Base-by-base conservation (phyloP, 306 rosid species). In the Notholithocarpus densiflorus region DNA sequence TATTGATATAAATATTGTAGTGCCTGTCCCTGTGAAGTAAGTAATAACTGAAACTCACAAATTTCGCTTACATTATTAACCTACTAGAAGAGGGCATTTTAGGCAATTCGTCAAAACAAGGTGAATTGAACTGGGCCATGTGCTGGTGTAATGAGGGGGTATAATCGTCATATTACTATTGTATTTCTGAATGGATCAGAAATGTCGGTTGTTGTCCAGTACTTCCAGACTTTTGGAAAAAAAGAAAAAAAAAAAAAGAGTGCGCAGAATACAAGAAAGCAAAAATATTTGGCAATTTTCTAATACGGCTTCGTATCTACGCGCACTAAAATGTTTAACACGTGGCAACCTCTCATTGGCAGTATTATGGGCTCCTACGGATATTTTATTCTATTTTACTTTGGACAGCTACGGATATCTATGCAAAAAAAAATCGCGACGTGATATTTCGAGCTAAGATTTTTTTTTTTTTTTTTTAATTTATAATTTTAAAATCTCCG, bases 241-340 rank as follows among this genome's bases (percentile, higher is more conserved):
- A 40, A 40, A 40, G 7, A 27, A 27, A 27, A 40, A 37, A 37
- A 37, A 1, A 4, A 40, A 68, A 79, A 79, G 43, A 6, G 82
- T 52, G 85, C 77, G 85, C 77, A 77, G 83, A 71, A 84, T 77
- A 23, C 31, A 45, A 73, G 20, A 65, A 82, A 81, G 82, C 74
- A 62, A 18, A 24, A 51, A 15, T 55, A 59, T 74, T 1, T 48
- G 21, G 21, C 34, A 48, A 48, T 48, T 10, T 48, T 48, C 15
- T 48, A 48, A 40, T 40, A 40, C 45, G 53, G 60, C n/a, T 26
- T 59, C 29, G 6, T 55, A 31, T 56, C 29, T 24, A 18, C 19
- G 21, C 6, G 17, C 0, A 26, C 6, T 24, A 15, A 0, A 6
- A 1, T 10, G 0, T 43, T 43, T 7, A n/a, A 68, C 23, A 85